phyloP scores from a whole-genome alignment of 345 rosid genomes.

The Angophora floribunda region DNA sequence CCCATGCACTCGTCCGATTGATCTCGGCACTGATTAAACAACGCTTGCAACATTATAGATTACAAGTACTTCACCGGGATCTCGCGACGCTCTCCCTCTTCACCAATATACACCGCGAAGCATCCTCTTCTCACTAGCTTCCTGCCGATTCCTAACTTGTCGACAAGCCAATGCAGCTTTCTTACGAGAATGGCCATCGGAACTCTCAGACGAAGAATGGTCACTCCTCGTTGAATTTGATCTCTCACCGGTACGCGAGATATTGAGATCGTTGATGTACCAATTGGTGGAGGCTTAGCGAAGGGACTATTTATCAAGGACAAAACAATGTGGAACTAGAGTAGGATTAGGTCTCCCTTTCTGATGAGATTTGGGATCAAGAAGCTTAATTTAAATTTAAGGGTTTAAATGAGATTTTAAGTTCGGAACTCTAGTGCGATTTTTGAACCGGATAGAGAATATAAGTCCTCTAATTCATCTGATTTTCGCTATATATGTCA shows the following conservation, averaged over 20 bases:
- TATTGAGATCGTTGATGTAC: background rate
- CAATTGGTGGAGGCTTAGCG: background rate
- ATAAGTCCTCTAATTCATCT: background rate
- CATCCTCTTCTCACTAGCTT: background rate
- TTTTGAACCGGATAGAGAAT: background rate
- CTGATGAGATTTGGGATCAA: background rate
- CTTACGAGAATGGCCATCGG: background rate
- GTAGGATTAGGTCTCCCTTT: background rate
- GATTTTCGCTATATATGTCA: background rate
- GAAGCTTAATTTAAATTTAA: background rate
- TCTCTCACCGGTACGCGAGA: background rate
- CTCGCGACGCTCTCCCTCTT: background rate
- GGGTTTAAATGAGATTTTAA: background rate
- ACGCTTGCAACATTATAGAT: background rate
- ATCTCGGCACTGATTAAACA: background rate
- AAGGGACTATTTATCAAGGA: background rate
- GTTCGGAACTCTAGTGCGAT: background rate
- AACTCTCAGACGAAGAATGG: background rate
- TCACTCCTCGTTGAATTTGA: background rate
- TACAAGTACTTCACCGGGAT: background rate
- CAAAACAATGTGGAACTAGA: background rate
- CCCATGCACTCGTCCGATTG: accelerated
- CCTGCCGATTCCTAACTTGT: background rate
- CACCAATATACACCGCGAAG: background rate
- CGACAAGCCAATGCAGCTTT: background rate